Conservation (phyloP, 768 basidiomycete species). For the Plicaturopsis crispa region DNA sequence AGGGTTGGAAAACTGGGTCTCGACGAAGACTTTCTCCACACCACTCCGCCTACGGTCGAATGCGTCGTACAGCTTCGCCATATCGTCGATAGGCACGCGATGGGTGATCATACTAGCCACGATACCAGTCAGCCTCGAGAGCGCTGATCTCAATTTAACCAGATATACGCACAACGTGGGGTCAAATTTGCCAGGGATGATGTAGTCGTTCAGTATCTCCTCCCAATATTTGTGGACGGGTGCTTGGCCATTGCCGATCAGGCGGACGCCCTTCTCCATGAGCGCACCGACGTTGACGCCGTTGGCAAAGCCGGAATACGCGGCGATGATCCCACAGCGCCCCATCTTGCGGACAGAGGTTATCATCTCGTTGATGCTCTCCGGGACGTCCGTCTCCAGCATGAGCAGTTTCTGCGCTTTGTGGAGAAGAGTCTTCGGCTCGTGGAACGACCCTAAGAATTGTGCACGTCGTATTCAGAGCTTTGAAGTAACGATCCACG, state of each 20-base stretch:
- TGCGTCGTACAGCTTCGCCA: constrained; percentile 52
- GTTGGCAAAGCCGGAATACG: constrained; percentile 62
- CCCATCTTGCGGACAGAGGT: constrained; percentile 47
- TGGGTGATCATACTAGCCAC: constrained; percentile 47
- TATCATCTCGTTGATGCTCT: constrained; percentile 50
- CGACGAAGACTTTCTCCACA: constrained; percentile 68
- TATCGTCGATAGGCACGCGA: constrained; percentile 59
- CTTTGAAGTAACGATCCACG: background rate
- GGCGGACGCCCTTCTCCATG: constrained; percentile 70
- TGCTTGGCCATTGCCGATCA: constrained; percentile 71
- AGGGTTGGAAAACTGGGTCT: constrained; percentile 46
- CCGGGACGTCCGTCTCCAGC: constrained; percentile 70
- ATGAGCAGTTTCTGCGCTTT: constrained; percentile 63
- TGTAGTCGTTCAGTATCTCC: constrained; percentile 57
- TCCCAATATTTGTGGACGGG: constrained; percentile 73
- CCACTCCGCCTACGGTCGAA: constrained; percentile 53
- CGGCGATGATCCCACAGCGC: constrained; percentile 56
- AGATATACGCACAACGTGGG: constrained; percentile 40
- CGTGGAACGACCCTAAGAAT: constrained; percentile 51
- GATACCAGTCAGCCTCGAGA: background rate
- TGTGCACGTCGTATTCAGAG: background rate
- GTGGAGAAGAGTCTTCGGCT: constrained; percentile 58
- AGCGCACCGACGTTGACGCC: constrained; percentile 64
- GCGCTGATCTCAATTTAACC: constrained; percentile 4
- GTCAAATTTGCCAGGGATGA: constrained; percentile 59